Evolutionary conservation across 805 yeast species (phyloP), one percentile per base, ranked within the genome.

Genomic region (Kuraishia ogatae): DNA sequence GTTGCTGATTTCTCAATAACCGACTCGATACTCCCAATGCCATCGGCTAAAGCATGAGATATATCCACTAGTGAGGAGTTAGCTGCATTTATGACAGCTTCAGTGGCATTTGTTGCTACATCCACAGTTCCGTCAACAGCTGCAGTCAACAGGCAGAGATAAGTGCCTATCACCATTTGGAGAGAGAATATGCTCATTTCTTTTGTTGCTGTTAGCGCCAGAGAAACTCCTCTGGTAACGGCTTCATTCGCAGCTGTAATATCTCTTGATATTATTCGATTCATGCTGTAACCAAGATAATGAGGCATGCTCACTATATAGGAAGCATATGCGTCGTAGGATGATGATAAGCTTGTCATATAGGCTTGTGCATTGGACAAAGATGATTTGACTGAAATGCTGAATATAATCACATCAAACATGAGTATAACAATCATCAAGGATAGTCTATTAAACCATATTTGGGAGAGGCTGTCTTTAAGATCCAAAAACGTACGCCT

Each of bases 121-220:
- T 82, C 83, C 1, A 84, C 85, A 0, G 88, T 78, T 2, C 92
- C 89, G 62, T 82, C 84, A 6, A 92, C 74, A 0, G 91, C 81
- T 4, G 94, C 84, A 0, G 87, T 81, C 15, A 90, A 66, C 15
- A 94, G 72, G 67, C 99, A 94, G 0, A 87, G 85, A 68, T 89
- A 89, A 0, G 98, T 94, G 0, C 97, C 98, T 1, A 91, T 67
- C 51, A 87, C 80, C 59, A 93, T 62, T 35, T 91, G 90, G 8
- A 93, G 70, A 7, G 82, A 71, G 64, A 93, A 89, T 2, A 81
- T 64, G 0, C 89, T 65, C 48, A 91, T 59, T 48, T 77, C 74
- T 60, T 87, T 85, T 7, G 84, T 71, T 0, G 83, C 85, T 0
- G 81, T 78, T 0, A 89, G 64, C 11, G 82, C 61, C 51, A 83